Evolutionary conservation across 2,329 filamentous ascomycete species (phyloP).

Genomic region (Teratosphaeria zuluensis): DNA sequence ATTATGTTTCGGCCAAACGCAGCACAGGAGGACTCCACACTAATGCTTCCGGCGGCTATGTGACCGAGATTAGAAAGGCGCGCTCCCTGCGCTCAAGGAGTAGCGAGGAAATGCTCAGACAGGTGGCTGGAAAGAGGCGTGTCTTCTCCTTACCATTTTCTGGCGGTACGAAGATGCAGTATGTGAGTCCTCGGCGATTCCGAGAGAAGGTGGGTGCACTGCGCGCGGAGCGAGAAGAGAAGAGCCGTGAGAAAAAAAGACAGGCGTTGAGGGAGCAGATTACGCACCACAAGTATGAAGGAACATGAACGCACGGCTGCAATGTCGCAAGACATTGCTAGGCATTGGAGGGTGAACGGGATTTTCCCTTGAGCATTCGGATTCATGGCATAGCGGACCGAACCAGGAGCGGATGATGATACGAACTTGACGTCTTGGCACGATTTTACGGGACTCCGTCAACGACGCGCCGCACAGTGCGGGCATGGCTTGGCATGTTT

Average conservation of each 20-base stretch:
- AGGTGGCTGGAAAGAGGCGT: constrained; percentile 5
- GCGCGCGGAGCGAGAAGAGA: constrained; percentile 34
- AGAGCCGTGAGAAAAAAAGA: constrained; percentile 42
- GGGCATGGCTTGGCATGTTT: not conserved
- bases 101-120: constrained; percentile 16
- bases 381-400: not conserved
- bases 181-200: constrained; percentile 42
- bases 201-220: constrained; percentile 37
- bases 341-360: not conserved
- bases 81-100: constrained; percentile 3
- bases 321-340: not conserved
- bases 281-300: constrained; percentile 11
- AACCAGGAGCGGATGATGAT: not conserved
- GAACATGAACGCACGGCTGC: not conserved
- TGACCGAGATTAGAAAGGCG: constrained; percentile 8
- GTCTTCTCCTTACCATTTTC: constrained; percentile 15
- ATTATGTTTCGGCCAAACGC: constrained; percentile 25
- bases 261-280: constrained; percentile 47
- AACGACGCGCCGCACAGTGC: not conserved
- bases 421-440: not conserved
- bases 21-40: constrained; percentile 5
- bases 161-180: constrained; percentile 38
- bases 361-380: not conserved
- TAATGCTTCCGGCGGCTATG: not conserved
- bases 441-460: not conserved